Evolutionary conservation across 768 basidiomycete genomes (phyloP).

Genomic region (Pleurotus giganteus): DNA sequence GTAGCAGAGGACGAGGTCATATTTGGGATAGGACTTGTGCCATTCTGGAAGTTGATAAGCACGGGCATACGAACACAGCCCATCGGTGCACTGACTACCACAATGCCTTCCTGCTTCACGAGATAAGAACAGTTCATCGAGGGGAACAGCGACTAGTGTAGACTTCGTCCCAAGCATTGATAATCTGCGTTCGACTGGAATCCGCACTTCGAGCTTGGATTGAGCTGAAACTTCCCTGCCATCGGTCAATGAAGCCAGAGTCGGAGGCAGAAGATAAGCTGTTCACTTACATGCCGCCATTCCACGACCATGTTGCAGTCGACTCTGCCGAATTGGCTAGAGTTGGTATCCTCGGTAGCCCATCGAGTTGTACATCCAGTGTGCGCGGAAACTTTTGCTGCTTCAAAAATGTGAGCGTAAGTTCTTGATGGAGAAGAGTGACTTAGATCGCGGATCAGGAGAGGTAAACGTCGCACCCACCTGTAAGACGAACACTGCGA

Average conservation of each 20-base stretch:
- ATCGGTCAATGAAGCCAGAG: not conserved
- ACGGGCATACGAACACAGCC: no score
- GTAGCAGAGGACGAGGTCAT: not conserved
- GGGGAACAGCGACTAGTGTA: not conserved
- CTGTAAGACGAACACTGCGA: no score
- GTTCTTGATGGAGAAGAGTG: no score
- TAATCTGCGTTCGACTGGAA: not conserved
- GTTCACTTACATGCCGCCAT: not conserved
- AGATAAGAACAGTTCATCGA: not conserved
- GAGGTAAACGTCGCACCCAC: no score
- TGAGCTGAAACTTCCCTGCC: slow-evolving; percentile 1
- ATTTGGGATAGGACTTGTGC: not conserved
- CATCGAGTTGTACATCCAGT: not conserved
- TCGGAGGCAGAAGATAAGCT: not conserved
- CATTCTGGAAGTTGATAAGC: not conserved
- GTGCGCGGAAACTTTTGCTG: not conserved
- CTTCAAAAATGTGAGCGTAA: not conserved
- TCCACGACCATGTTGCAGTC: slow-evolving; percentile 1
- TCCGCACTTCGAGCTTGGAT: not conserved
- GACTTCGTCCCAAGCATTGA: not conserved
- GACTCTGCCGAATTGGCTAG: not conserved
- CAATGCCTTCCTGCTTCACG: not conserved
- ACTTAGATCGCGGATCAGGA: no score
- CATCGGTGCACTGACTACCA: not conserved
- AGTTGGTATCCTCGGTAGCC: not conserved